Evolutionary conservation across 2,329 filamentous ascomycete species (phyloP), one percentile per base, ranked within the genome.

Genomic region (Curvularia verruculosa): DNA sequence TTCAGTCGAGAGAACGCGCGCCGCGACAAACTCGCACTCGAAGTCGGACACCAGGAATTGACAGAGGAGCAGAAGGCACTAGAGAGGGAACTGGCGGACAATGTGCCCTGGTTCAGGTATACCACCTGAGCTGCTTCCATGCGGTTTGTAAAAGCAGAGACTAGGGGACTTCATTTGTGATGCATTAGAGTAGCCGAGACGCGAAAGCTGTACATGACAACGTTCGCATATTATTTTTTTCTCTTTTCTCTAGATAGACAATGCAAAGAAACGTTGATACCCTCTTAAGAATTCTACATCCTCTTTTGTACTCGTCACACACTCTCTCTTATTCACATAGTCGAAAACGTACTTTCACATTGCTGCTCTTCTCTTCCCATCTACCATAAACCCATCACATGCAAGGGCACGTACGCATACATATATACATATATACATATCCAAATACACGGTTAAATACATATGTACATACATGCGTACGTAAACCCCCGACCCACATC

Each of bases 1-100:
- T 81, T 85, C 24, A 78, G 82, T 39, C 72, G 78, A 40, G 85
- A 87, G 77, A 87, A 87, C 59, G 73, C 76, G 4, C 79, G 84
- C 47, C 79, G 86, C 13, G 83, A 87, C 21, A 70, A 72, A 41
- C 66, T 79, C 52, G 59, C 64, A 3, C 75, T 80, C 68, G 81
- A 84, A 72, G 23, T 19, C 0, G 46, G 49, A 18, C 9, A 47
- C 54, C 2, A 74, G 78, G 49, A 82, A 56, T 83, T 85, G 72
- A 84, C 82, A 2, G 72, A 79, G 40, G 83, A 83, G 61, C 83
- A 87, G 78, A 83, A 80, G 75, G 48, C 74, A 21, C 46, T 76
- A 12, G 84, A 87, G 77, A 74, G 79, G 29, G 80, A 87, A 59
- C 78, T 79, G 55, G 85, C 85, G 8, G 86, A 88, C 67, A 75